phyloP scores from a whole-genome alignment of 2,329 filamentous ascomycete species.

The Nakataea oryzae region DNA sequence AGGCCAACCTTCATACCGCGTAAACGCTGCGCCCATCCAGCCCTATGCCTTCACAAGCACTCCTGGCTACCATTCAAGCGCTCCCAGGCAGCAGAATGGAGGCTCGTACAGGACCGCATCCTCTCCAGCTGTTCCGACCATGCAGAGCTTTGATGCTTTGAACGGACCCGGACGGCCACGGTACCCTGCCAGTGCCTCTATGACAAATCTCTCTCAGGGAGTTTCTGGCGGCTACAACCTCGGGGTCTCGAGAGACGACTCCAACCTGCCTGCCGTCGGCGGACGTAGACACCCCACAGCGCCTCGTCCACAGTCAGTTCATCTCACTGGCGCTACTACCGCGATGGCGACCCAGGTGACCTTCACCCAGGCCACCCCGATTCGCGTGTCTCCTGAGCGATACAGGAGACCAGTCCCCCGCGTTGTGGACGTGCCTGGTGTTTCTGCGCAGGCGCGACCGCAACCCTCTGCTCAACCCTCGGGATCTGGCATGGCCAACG shows the following conservation, averaged over 20 bases:
- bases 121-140: slow-evolving; percentile 29
- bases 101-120: slow-evolving; percentile 36
- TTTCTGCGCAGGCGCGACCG: slow-evolving; percentile 16
- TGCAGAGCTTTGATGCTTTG: slow-evolving; percentile 26
- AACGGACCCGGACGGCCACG: slow-evolving; percentile 16
- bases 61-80: slow-evolving; percentile 49
- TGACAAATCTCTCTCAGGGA: slow-evolving; percentile 28
- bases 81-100: slow-evolving; percentile 37
- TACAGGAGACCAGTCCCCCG: slow-evolving; percentile 61
- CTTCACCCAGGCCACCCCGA: slow-evolving; percentile 44
- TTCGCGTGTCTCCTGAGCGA: slow-evolving; percentile 68
- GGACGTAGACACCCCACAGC: slow-evolving; percentile 26
- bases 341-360: slow-evolving; percentile 33
- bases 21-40: slow-evolving; percentile 51
- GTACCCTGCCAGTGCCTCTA: slow-evolving; percentile 25
- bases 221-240: slow-evolving; percentile 22
- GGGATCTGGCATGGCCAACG: slow-evolving; percentile 41
- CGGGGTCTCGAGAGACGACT: slow-evolving; percentile 42
- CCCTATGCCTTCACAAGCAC: slow-evolving; percentile 68
- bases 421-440: slow-evolving; percentile 35
- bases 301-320: slow-evolving; percentile 31
- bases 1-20: slow-evolving; percentile 39
- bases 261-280: slow-evolving; percentile 29
- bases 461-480: slow-evolving; percentile 32
- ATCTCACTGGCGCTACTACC: slow-evolving; percentile 16